These are phyloP conservation scores for Acacia acuminata DNA, from an alignment of 306 rosid genomes.

Conservation along the genomic window DNA sequence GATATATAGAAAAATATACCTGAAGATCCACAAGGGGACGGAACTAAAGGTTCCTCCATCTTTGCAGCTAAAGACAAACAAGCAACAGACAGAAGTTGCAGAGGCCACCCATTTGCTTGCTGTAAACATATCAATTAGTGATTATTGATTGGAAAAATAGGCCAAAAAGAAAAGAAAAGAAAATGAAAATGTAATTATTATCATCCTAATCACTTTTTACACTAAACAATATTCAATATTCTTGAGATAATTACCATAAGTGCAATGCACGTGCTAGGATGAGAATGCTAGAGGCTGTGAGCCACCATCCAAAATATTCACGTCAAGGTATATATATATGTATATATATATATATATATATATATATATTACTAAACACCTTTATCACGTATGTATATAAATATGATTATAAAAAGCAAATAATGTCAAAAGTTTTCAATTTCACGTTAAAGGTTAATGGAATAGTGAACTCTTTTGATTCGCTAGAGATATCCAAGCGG, in stretches of 20 bases:
- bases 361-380: not conserved
- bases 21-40: conserved; percentile 76
- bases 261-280: conserved; percentile 37
- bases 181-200: conserved; percentile 18
- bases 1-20: conserved; percentile 42
- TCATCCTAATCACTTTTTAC: not conserved
- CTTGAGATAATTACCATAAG: conserved; percentile 23
- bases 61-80: conserved; percentile 97
- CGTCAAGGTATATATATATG: not conserved
- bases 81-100: conserved; percentile 79
- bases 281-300: conserved; percentile 7
- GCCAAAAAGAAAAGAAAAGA: not conserved
- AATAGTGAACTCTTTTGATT: conserved; percentile 21
- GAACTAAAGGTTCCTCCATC: conserved; percentile 96
- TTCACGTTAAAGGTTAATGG: conserved; percentile 25
- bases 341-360: not conserved
- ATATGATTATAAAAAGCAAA: not conserved
- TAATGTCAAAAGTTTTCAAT: not conserved
- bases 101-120: conserved; percentile 78
- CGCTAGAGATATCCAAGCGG: not conserved
- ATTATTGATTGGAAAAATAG: not conserved
- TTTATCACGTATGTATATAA: not conserved
- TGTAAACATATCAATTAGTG: conserved; percentile 35
- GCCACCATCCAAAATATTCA: conserved; percentile 6
- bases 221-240: not conserved